Percentiles rank a stretch among this genome's conserved stretches.
Evolutionary conservation across 163 green algal genomes (phyloP).

Genomic region (Chlorella variabilis): DNA sequence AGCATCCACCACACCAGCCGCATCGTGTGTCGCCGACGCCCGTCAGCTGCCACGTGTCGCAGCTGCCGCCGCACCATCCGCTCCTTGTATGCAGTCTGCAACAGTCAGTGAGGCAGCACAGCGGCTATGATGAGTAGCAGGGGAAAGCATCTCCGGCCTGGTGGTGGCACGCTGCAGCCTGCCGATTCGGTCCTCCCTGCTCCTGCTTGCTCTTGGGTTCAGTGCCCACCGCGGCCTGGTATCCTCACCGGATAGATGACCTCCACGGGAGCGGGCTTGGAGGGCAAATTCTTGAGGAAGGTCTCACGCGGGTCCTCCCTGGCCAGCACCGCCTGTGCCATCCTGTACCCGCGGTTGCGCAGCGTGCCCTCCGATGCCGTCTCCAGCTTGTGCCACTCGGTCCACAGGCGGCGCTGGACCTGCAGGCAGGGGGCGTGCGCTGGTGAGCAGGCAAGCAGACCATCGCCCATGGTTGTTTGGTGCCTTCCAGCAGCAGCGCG

Average conservation of each 20-base stretch:
- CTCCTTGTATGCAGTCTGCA: slow-evolving; percentile 36
- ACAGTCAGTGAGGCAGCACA: background rate
- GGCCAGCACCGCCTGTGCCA: slow-evolving; percentile 56
- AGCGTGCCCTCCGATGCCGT: slow-evolving; percentile 49
- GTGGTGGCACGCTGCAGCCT: no score
- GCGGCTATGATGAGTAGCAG: background rate
- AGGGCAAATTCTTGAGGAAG: slow-evolving; percentile 59
- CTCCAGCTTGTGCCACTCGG: slow-evolving; percentile 60
- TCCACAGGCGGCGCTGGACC: slow-evolving; percentile 44
- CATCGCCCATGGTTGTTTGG: background rate
- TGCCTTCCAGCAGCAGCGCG: background rate
- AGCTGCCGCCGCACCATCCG: slow-evolving; percentile 45
- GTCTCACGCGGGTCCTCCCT: slow-evolving; percentile 58
- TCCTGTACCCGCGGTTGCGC: slow-evolving; percentile 53
- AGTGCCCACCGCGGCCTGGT: no score
- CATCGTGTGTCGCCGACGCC: slow-evolving; percentile 26
- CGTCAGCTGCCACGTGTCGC: slow-evolving; percentile 21
- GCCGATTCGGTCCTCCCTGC: background rate
- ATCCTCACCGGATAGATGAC: slow-evolving; percentile 54
- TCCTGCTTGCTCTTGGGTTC: no score
- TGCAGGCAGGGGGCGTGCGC: slow-evolving; percentile 2
- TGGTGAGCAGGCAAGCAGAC: background rate
- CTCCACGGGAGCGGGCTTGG: slow-evolving; percentile 34
- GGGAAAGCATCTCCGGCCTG: no score
- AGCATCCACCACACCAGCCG: slow-evolving; percentile 52